These are phyloP conservation scores for Achaetomiella virescens DNA, from an alignment of 495 filamentous ascomycete species.

Conservation along the genomic window DNA sequence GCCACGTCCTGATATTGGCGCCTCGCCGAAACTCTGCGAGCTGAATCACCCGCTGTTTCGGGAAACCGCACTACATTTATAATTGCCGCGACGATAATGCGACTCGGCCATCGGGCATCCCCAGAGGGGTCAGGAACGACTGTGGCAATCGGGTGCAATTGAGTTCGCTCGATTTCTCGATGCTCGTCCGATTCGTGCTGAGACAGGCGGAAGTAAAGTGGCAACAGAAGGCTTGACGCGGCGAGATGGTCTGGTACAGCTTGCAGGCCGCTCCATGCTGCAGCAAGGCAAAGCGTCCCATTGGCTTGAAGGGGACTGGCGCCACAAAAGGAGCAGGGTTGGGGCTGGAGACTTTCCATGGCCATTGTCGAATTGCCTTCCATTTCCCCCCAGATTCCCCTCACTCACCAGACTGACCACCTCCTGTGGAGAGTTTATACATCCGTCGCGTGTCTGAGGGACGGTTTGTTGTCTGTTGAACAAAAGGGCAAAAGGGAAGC, in stretches of 20 bases:
- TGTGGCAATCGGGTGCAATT: constrained; percentile 5
- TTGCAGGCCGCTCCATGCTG: constrained; percentile 4
- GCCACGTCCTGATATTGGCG: neutral
- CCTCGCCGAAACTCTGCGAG: neutral
- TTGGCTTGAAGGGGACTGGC: neutral
- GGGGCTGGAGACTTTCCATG: neutral
- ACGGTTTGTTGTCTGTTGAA: too few species aligned
- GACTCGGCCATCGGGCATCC: constrained; percentile 15
- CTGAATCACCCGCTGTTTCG: constrained; percentile 12
- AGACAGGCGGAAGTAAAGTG: neutral
- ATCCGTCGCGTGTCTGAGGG: too few species aligned
- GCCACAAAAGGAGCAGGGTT: neutral
- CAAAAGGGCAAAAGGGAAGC: too few species aligned
- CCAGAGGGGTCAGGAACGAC: neutral
- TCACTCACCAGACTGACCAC: too few species aligned
- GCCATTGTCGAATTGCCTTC: neutral
- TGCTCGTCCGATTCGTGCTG: too few species aligned
- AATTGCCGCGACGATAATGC: neutral
- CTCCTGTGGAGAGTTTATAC: too few species aligned
- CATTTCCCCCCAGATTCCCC: too few species aligned
- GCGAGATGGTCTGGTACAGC: neutral
- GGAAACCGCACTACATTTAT: constrained; percentile 9
- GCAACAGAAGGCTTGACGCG: neutral
- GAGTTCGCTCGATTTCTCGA: neutral
- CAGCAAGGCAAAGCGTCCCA: neutral